These are phyloP conservation scores for Sporisorium graminicola DNA, from an alignment of 1,284 basidiomycete species.

Conservation along the genomic window DNA sequence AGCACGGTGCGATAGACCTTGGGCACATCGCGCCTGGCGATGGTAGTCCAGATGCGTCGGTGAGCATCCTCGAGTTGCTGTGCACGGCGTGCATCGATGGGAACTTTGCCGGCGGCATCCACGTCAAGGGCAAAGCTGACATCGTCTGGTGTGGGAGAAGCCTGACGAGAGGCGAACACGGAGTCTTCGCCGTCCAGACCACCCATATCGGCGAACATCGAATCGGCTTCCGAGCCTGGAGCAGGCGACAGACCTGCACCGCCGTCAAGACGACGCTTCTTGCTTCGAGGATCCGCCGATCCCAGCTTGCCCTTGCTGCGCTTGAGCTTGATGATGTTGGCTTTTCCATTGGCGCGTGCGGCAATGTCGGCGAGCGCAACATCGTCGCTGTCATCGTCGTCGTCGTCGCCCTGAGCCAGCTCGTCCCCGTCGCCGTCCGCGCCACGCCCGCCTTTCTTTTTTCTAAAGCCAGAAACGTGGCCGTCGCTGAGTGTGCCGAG, in stretches of 20 bases:
- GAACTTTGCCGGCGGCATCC: constrained; percentile 53
- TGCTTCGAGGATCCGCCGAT: constrained; percentile 26
- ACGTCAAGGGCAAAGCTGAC: constrained; percentile 39
- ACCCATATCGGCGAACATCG: constrained; percentile 36
- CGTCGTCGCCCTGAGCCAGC: constrained; percentile 38
- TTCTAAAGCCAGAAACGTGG: constrained; percentile 17
- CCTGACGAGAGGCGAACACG: constrained; percentile 37
- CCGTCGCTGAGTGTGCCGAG: constrained; percentile 61
- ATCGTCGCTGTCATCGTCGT: constrained; percentile 42
- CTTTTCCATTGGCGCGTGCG: constrained; percentile 28
- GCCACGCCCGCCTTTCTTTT: constrained; percentile 16
- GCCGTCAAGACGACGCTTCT: constrained; percentile 44
- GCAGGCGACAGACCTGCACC: constrained; percentile 37
- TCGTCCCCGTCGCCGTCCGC: constrained; percentile 46
- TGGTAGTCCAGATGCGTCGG: constrained; percentile 66
- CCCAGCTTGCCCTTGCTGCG: constrained; percentile 47
- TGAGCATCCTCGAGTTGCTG: constrained; percentile 67
- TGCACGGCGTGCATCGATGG: constrained; percentile 58
- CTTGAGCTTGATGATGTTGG: constrained; percentile 56
- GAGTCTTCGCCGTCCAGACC: constrained; percentile 45
- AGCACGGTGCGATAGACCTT: constrained; percentile 68
- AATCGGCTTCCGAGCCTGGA: constrained; percentile 39
- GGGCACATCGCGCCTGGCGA: constrained; percentile 69
- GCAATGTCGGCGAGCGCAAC: constrained; percentile 47
- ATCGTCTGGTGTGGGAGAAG: constrained; percentile 38